These are phyloP conservation scores for Xylaria sp. DNA, from an alignment of 2,329 filamentous ascomycete species.

Conservation along the genomic window DNA sequence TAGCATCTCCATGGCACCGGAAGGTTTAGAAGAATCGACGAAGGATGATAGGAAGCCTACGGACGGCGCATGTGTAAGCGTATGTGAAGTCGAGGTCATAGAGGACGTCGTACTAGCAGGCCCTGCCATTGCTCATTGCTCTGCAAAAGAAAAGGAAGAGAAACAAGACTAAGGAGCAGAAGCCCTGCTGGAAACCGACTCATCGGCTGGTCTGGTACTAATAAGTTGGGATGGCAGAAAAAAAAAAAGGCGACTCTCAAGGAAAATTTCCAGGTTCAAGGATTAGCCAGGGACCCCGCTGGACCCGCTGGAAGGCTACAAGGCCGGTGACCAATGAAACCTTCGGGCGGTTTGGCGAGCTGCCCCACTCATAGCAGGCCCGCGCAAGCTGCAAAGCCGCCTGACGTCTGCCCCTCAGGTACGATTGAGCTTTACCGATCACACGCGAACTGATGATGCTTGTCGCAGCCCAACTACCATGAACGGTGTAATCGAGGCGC, in stretches of 20 bases:
- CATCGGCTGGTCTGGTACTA: background rate
- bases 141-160: background rate
- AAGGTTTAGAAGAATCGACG: constrained; percentile 34
- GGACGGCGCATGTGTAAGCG: constrained; percentile 55
- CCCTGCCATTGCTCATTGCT: constrained; percentile 38
- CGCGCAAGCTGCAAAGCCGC: background rate
- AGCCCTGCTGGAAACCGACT: constrained; percentile 1
- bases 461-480: constrained; percentile 54
- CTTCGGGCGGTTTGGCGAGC: background rate
- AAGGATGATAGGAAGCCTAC: constrained; percentile 46
- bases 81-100: constrained; percentile 66
- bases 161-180: constrained; percentile 1
- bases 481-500: constrained; percentile 87
- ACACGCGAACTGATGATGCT: constrained; percentile 30
- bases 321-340: background rate
- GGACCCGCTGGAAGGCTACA: constrained; percentile 2
- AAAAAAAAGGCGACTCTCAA: constrained; percentile 13
- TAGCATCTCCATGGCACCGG: constrained; percentile 44
- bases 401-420: background rate
- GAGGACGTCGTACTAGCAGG: constrained; percentile 58
- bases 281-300: constrained; percentile 21
- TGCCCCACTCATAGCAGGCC: background rate
- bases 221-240: background rate
- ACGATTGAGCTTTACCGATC: background rate
- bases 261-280: constrained; percentile 26